Percentiles rank a stretch among this genome's conserved stretches.
These are phyloP conservation scores for Melastoma malabathricum DNA, from an alignment of 345 rosid genomes.

Conservation along the genomic window DNA sequence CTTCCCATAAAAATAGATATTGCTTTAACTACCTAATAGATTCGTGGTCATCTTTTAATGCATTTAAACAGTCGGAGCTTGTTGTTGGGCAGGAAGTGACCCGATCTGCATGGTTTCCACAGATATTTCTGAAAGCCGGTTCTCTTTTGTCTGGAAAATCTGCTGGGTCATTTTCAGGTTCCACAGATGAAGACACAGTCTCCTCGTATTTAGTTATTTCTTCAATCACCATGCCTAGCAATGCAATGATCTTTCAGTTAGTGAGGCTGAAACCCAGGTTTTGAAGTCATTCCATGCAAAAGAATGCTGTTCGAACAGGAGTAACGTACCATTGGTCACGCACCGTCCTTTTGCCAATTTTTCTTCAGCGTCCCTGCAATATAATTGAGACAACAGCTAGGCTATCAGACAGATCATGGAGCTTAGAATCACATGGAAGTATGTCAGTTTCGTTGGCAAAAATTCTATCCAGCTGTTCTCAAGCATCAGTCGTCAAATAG, in stretches of 20 bases:
- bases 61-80: conserved; percentile 37
- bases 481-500: no score
- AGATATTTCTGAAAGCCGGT: conserved; percentile 11
- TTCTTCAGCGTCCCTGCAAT: conserved; percentile 41
- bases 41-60: conserved; percentile 68
- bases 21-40: conserved; percentile 44
- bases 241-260: conserved; percentile 1
- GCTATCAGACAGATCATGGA: no score
- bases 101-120: conserved; percentile 9
- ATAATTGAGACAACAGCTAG: no score
- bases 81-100: conserved; percentile 13
- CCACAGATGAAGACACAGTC: conserved; percentile 20
- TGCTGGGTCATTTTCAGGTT: conserved; percentile 12
- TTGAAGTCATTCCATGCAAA: no score
- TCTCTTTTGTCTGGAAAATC: conserved; percentile 18
- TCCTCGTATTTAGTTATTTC: conserved; percentile 54
- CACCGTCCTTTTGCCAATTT: conserved; percentile 34
- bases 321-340: conserved; percentile 31
- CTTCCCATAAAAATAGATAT: no score
- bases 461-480: no score
- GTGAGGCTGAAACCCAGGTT: no score
- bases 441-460: no score
- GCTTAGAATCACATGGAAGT: no score
- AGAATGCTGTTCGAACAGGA: no score
- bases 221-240: conserved; percentile 53